These are phyloP conservation scores for Fusarium secorum DNA, from an alignment of 2,329 filamentous ascomycete species.

Conservation along the genomic window DNA sequence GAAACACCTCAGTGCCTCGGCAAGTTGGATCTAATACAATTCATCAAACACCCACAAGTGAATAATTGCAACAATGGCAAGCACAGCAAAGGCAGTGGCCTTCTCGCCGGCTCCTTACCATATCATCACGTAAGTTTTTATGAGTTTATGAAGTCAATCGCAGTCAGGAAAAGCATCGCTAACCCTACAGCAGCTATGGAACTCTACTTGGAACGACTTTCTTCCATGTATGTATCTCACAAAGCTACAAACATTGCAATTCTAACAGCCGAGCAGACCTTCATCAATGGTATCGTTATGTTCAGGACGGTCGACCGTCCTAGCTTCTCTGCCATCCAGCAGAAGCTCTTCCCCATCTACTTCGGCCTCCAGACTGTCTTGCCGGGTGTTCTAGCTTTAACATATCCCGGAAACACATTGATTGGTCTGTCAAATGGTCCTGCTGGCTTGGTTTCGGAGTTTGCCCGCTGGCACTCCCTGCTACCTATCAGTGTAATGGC, in stretches of 20 bases:
- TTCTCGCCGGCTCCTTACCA: slow-evolving; percentile 77
- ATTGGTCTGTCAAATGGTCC: slow-evolving; percentile 58
- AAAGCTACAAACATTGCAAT: neutral
- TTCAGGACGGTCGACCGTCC: slow-evolving; percentile 80
- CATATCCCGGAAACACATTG: slow-evolving; percentile 73
- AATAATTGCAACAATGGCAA: slow-evolving; percentile 51
- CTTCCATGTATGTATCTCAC: slow-evolving; percentile 69
- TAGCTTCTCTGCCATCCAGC: slow-evolving; percentile 83
- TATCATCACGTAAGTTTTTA: slow-evolving; percentile 69
- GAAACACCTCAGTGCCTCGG: slow-evolving; percentile 10
- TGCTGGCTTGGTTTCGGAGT: slow-evolving; percentile 64
- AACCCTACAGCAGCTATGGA: slow-evolving; percentile 71
- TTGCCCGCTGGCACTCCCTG: slow-evolving; percentile 70
- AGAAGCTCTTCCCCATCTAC: slow-evolving; percentile 85
- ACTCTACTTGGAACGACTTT: slow-evolving; percentile 86
- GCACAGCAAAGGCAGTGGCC: slow-evolving; percentile 60
- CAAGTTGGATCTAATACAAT: slow-evolving; percentile 14
- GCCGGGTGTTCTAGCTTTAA: slow-evolving; percentile 77
- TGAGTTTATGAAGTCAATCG: neutral
- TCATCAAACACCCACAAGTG: slow-evolving; percentile 3
- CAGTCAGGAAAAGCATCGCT: slow-evolving; percentile 10
- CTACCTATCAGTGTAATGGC: slow-evolving; percentile 75
- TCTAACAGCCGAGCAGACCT: slow-evolving; percentile 63
- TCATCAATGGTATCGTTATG: slow-evolving; percentile 76
- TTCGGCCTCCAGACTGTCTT: slow-evolving; percentile 83